Evolutionary conservation across 208 protist genomes (phyloP).

Genomic region (Leishmania amazonensis): DNA sequence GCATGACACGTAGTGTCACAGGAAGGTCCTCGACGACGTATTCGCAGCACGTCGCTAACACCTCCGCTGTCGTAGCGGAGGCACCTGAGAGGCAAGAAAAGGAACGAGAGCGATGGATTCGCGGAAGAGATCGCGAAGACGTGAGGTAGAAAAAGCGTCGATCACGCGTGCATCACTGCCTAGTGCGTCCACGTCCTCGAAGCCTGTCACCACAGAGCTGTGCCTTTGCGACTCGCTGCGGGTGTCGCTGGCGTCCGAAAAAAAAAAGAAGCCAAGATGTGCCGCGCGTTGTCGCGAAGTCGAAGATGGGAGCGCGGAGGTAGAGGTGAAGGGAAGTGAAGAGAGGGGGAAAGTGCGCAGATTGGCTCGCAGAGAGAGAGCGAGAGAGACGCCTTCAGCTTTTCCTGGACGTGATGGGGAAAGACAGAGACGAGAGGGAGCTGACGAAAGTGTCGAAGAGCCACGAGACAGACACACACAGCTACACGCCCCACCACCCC

Average conservation of each 20-base stretch:
- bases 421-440: too few species aligned
- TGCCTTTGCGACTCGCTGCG: background rate
- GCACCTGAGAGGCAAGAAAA: background rate
- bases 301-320: background rate
- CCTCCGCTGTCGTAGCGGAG: background rate
- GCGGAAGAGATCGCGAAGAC: background rate
- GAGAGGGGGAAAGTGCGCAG: too few species aligned
- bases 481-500: background rate
- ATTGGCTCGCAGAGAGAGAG: background rate
- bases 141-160: background rate
- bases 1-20: constrained; percentile 10
- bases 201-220: background rate
- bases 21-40: constrained; percentile 23
- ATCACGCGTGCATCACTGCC: background rate
- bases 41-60: constrained; percentile 17
- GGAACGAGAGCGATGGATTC: background rate
- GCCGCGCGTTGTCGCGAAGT: background rate
- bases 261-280: background rate
- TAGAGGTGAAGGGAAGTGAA: background rate
- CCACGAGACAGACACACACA: background rate
- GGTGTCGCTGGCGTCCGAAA: background rate
- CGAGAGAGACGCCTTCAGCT: background rate
- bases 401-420: too few species aligned
- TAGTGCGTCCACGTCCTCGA: background rate
- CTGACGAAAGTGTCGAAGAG: too few species aligned